Evolutionary conservation across 2,329 filamentous ascomycete genomes (phyloP), one percentile per base, ranked within the genome.

Genomic region (Pseudopithomyces maydicus): DNA sequence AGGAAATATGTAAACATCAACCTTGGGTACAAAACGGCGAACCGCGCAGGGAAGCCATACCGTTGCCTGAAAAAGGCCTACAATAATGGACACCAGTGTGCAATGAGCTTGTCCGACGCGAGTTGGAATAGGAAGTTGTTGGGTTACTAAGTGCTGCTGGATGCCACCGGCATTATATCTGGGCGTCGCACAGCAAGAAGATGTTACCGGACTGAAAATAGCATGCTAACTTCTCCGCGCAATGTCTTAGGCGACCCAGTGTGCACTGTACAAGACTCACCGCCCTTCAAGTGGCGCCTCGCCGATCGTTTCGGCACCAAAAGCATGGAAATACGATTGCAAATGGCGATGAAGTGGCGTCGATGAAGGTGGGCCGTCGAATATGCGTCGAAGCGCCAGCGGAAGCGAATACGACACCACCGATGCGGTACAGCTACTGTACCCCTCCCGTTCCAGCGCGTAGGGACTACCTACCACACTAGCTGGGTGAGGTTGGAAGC

Each of bases 301-400:
- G 32, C 2, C 32, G 45, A 48, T 22, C 45, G 22, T 48, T 82
- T 88, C 44, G 91, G 91, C 23, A 80, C 97, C 56, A 82, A 85
- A 42, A 81, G 97, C 54, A 89, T 23, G 75, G 96, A 53, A 88
- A 88, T 50, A 89, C 88, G 1, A 86, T 93, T 79, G 83, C 89
- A 42, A 57, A 56, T 26, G 54, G 58, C 6, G 58, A 71, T 77
- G 53, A 32, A 36, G 32, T 22, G 45, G 19, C 19, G 17, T 29
- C 11, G 23, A 15, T n/a, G 45, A 32, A 15, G 45, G 29, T 41
- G 14, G 38, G 4, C 15, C n/a, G 4, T 41, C 8, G 38, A 19
- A 41, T 5, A 4, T 17, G 38, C n/a, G 38, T 41, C 38, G 38
- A 41, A n/a, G 38, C 38, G 38, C 38, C 19, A 41, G 41, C 5